Percentiles rank a stretch among this genome's conserved stretches.
These are phyloP conservation scores for Gonapodya prolifera DNA, from an alignment of 192 early-diverging fungal species.

Conservation along the genomic window DNA sequence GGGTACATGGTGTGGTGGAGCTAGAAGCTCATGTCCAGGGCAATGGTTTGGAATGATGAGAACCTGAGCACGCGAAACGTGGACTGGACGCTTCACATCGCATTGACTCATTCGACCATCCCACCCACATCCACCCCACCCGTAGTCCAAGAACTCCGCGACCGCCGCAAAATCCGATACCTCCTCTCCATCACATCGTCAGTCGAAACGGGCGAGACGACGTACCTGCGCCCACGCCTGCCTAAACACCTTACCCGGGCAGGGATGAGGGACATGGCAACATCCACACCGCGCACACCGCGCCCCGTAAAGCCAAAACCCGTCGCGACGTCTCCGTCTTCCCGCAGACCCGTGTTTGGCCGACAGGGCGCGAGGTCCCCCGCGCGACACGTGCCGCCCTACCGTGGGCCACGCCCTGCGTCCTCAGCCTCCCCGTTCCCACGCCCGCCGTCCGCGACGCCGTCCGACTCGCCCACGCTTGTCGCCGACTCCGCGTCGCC, in stretches of 20 bases:
- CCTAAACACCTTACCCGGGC: constrained; percentile 26
- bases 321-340: background rate
- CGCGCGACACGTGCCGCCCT: too few species aligned
- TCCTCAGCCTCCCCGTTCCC: constrained; percentile 8
- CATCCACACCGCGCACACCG: constrained; percentile 1
- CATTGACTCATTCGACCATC: too few species aligned
- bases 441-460: background rate
- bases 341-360: background rate
- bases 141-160: constrained; percentile 47
- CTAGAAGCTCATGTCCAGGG: constrained; percentile 3
- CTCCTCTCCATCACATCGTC: constrained; percentile 21
- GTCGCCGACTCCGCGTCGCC: background rate
- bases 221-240: constrained; percentile 33
- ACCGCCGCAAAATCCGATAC: constrained; percentile 47
- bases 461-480: background rate
- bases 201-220: constrained; percentile 26
- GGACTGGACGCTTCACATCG: too few species aligned
- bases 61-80: background rate
- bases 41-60: background rate
- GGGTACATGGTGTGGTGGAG: too few species aligned
- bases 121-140: too few species aligned
- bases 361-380: background rate
- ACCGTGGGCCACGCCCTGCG: background rate
- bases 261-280: background rate
- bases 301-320: background rate